Conservation (phyloP, 176 grass and related monocot genomes). For the Zea mays region Zm-B73-REFERENCE-NAM-5.0 NC_050104.1:3916001-3916500, state of each 20-base stretch:
- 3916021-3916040: no score
- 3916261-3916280: background rate
- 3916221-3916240: background rate
- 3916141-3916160: background rate
- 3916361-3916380: background rate
- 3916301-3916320: background rate
- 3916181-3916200: background rate
- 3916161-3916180: constrained; percentile 13
- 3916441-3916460: background rate
- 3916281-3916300: background rate
- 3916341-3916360: background rate
- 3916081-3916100: background rate
- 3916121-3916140: background rate
- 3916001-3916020: no score
- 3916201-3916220: background rate
- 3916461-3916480: background rate
- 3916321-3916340: background rate
- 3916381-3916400: background rate
- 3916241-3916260: constrained; percentile 19
- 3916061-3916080: background rate
- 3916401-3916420: background rate
- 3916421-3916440: background rate
- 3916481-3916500: constrained; percentile 11
- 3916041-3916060: no score
- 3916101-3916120: background rate